Percentiles rank a stretch among this genome's conserved stretches.
Conservation (phyloP, 73 alveolate genomes). For the Diophrys sp. region DNA sequence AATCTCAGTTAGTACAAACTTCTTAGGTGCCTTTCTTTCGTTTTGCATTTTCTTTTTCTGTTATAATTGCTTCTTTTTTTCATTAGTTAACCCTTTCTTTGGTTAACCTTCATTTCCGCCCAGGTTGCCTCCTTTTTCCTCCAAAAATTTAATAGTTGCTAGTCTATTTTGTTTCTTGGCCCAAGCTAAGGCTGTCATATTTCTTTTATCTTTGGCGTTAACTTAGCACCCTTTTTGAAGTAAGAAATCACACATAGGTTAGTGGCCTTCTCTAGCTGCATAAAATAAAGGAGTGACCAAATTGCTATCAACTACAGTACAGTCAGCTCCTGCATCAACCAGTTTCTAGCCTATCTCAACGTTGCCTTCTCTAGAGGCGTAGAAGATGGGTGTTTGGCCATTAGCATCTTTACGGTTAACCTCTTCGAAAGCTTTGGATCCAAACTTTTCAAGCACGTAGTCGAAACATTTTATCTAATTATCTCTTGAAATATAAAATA, state of each 20-base stretch:
- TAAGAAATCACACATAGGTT: constrained; percentile 28
- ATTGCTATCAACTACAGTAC: constrained; percentile 24
- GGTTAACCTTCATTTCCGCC: neutral
- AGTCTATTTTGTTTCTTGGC: neutral
- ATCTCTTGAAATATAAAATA: neutral
- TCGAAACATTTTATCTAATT: neutral
- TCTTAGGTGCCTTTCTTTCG: constrained; percentile 11
- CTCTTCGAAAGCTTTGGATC: neutral
- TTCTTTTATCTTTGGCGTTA: constrained; percentile 2
- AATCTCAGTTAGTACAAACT: constrained; percentile 12
- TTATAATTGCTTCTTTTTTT: too few relatives aligned
- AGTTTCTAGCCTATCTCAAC: constrained; percentile 25
- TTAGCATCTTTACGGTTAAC: neutral
- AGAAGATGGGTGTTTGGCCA: constrained; percentile 63
- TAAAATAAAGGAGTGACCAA: constrained; percentile 37
- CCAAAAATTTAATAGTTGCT: neutral
- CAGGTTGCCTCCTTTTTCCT: neutral
- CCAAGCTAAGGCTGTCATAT: neutral
- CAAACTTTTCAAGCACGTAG: neutral
- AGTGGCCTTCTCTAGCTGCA: constrained; percentile 41
- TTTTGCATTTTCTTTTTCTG: constrained; percentile 1
- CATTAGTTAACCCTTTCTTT: neutral
- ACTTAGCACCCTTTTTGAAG: neutral
- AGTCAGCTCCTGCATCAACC: constrained; percentile 24
- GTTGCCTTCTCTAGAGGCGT: constrained; percentile 38